Percentiles rank a stretch among this genome's conserved stretches.
Conservation (phyloP, 257 asterid genomes). For the Nicotiana attenuata region DNA sequence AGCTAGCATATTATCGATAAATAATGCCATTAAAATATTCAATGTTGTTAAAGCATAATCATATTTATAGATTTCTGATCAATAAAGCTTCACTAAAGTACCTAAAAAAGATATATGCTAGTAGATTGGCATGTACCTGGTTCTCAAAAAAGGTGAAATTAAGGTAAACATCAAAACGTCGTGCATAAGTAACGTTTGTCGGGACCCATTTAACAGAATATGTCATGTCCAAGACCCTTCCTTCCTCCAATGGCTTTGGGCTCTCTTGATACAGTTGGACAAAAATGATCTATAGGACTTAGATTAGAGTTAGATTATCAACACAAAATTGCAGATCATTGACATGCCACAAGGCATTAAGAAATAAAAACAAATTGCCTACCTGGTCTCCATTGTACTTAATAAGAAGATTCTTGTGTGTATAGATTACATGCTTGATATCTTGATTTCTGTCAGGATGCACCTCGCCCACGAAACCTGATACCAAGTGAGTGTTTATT, state of each 20-base stretch:
- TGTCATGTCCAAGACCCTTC: constrained; percentile 56
- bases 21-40: background rate
- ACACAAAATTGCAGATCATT: background rate
- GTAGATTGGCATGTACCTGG: constrained; percentile 34
- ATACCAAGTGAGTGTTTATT: background rate
- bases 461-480: constrained; percentile 66
- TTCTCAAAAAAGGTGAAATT: constrained; percentile 70
- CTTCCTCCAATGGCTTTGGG: constrained; percentile 53
- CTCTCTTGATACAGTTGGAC: constrained; percentile 52
- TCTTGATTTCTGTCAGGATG: constrained; percentile 35
- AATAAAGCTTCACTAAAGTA: background rate
- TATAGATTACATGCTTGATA: constrained; percentile 41
- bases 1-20: background rate
- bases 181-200: constrained; percentile 46
- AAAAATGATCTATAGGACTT: constrained; percentile 39
- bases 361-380: background rate
- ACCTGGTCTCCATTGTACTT: constrained; percentile 65
- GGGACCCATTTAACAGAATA: constrained; percentile 70
- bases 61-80: background rate
- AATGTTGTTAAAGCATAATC: background rate
- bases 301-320: background rate
- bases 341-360: background rate
- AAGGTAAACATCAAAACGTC: constrained; percentile 68
- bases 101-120: background rate
- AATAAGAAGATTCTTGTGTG: constrained; percentile 54